These are phyloP conservation scores for Physaria fendleri DNA, from an alignment of 345 rosid genomes.

Conservation along the genomic window DNA sequence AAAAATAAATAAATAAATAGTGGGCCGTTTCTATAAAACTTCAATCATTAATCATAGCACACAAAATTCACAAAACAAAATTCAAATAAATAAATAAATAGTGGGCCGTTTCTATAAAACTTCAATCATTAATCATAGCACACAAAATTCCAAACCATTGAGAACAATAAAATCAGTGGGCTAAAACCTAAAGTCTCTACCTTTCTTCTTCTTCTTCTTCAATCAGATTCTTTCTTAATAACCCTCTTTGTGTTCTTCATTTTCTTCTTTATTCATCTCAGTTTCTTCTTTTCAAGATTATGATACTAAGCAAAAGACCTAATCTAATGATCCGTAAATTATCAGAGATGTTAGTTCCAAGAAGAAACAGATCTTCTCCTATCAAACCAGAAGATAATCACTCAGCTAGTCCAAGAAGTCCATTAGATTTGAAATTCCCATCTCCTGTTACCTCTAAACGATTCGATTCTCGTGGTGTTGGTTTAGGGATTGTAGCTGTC, in stretches of 20 bases:
- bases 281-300: neutral
- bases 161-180: constrained; percentile 24
- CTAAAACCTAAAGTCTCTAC: constrained; percentile 1
- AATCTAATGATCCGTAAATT: constrained; percentile 60
- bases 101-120: constrained; percentile 23
- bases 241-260: neutral
- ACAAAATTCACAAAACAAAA: no score
- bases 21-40: constrained; percentile 21
- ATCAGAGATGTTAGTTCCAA: constrained; percentile 52
- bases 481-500: constrained; percentile 73
- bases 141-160: constrained; percentile 31
- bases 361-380: constrained; percentile 36
- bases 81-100: no score
- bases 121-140: constrained; percentile 26
- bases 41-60: constrained; percentile 28
- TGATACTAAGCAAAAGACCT: constrained; percentile 50
- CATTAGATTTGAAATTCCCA: constrained; percentile 47
- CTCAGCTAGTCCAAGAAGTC: constrained; percentile 59
- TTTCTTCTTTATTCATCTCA: neutral
- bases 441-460: constrained; percentile 53
- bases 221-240: constrained; percentile 21
- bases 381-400: constrained; percentile 35
- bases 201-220: constrained; percentile 19
- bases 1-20: constrained; percentile 10
- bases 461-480: constrained; percentile 50